A percentile compares a stretch with the other conserved stretches of the same genome.
phyloP scores from a whole-genome alignment of 1,139 yeast genomes.

The Arxiozyma heterogenica region DNA sequence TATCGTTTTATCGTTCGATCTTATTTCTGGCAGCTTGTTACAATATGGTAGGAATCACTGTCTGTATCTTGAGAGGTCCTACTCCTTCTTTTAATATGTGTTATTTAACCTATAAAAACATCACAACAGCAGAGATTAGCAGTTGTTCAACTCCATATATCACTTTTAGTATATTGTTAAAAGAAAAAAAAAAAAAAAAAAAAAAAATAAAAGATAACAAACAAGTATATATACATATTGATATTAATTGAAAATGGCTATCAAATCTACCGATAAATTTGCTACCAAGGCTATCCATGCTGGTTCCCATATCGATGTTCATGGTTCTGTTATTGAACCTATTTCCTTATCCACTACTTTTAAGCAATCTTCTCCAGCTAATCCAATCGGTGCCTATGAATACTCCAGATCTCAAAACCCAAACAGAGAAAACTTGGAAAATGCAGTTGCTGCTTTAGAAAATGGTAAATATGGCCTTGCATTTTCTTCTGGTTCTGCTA shows the following conservation, averaged over 20 bases:
- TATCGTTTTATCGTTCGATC: background rate
- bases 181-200: too few species aligned
- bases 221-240: too few species aligned
- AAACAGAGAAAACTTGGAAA: slow-evolving; percentile 75
- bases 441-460: slow-evolving; percentile 73
- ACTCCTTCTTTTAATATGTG: too few species aligned
- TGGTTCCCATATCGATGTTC: slow-evolving; percentile 66
- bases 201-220: background rate
- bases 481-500: slow-evolving; percentile 78
- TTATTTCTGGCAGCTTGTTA: too few species aligned
- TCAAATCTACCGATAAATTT: slow-evolving; percentile 34
- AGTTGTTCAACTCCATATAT: background rate
- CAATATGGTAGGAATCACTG: background rate
- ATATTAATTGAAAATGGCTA: slow-evolving; percentile 14
- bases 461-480: slow-evolving; percentile 72
- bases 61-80: background rate
- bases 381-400: slow-evolving; percentile 73
- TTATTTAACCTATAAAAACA: too few species aligned
- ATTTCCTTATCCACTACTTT: slow-evolving; percentile 79
- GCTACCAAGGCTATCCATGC: slow-evolving; percentile 82
- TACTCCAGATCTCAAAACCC: slow-evolving; percentile 87
- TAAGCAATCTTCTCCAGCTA: slow-evolving; percentile 69
- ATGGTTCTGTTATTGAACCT: slow-evolving; percentile 86
- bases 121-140: background rate
- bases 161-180: background rate